Percentiles rank a stretch among this genome's conserved stretches.
Evolutionary conservation across 306 rosid genomes (phyloP).

Genomic region (Delonix regia): DNA sequence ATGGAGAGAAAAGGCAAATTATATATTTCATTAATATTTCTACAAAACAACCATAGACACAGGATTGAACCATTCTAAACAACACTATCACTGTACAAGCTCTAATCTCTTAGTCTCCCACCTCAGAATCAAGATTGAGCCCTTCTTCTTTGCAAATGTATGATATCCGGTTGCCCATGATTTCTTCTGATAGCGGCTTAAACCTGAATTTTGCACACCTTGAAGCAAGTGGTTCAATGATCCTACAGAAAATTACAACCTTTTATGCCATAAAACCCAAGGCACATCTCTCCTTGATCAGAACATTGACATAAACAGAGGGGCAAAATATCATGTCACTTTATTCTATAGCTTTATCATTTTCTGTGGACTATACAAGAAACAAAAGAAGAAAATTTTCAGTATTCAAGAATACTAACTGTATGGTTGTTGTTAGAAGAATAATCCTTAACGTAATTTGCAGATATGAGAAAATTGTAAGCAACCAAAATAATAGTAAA

Average conservation of each 20-base stretch:
- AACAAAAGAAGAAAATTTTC: conserved; percentile 1
- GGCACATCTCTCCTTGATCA: conserved; percentile 8
- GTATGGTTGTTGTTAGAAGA: background rate
- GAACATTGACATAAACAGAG: conserved; percentile 1
- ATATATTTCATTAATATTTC: conserved; percentile 20
- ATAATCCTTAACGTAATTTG: background rate
- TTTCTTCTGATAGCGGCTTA: conserved; percentile 91
- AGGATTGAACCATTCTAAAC: conserved; percentile 9
- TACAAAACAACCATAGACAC: conserved; percentile 21
- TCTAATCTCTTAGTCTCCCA: conserved; percentile 33
- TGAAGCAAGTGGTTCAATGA: conserved; percentile 97
- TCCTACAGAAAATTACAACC: conserved; percentile 55
- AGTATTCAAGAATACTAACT: background rate
- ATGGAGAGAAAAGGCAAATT: conserved; percentile 20
- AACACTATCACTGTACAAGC: background rate
- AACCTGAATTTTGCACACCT: conserved; percentile 98
- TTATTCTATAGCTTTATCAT: conserved; percentile 5
- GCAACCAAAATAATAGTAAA: background rate
- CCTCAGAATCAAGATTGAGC: conserved; percentile 81
- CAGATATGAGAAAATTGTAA: background rate
- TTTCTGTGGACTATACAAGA: conserved; percentile 9
- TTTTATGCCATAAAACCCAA: conserved; percentile 17
- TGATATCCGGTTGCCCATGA: conserved; percentile 72
- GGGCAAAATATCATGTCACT: background rate
- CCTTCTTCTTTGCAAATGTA: conserved; percentile 88